Evolutionary conservation across 2,329 filamentous ascomycete genomes (phyloP).

Genomic region (Fusarium oxysporum): DNA sequence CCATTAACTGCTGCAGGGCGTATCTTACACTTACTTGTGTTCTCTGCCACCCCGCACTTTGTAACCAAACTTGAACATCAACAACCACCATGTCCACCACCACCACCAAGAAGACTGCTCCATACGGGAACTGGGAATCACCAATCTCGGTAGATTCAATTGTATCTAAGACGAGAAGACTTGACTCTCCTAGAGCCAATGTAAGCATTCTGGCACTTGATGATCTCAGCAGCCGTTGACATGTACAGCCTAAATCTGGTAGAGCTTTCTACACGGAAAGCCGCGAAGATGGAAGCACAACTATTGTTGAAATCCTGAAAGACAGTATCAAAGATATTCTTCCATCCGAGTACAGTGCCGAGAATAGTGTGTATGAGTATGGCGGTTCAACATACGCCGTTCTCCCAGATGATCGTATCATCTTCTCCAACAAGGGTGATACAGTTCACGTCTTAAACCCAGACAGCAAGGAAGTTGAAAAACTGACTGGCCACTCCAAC

Average conservation of each 20-base stretch:
- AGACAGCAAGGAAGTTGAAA: conserved; percentile 48
- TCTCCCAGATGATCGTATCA: conserved; percentile 53
- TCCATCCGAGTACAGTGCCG: conserved; percentile 56
- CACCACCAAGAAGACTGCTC: conserved; percentile 37
- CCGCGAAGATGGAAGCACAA: conserved; percentile 54
- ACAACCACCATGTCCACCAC: conserved; percentile 19
- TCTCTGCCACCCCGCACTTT: conserved; percentile 23
- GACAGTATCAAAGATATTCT: conserved; percentile 55
- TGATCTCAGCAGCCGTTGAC: not conserved
- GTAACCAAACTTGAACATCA: conserved; percentile 3
- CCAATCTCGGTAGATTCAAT: conserved; percentile 53
- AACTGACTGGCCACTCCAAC: conserved; percentile 48
- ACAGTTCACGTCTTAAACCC: conserved; percentile 58
- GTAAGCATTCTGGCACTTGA: conserved; percentile 38
- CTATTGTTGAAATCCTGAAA: conserved; percentile 57
- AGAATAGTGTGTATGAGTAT: conserved; percentile 64
- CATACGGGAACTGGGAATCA: conserved; percentile 56
- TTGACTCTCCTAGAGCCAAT: conserved; percentile 53
- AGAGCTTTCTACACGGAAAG: conserved; percentile 55
- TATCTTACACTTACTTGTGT: not conserved
- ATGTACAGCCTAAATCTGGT: conserved; percentile 43
- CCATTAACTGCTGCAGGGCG: not conserved
- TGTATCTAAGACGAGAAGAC: conserved; percentile 48
- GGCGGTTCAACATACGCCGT: conserved; percentile 60
- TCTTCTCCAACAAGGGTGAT: conserved; percentile 60